These are phyloP conservation scores for Cydonia oblonga DNA, from an alignment of 331 rosid species.

Conservation along the genomic window DNA sequence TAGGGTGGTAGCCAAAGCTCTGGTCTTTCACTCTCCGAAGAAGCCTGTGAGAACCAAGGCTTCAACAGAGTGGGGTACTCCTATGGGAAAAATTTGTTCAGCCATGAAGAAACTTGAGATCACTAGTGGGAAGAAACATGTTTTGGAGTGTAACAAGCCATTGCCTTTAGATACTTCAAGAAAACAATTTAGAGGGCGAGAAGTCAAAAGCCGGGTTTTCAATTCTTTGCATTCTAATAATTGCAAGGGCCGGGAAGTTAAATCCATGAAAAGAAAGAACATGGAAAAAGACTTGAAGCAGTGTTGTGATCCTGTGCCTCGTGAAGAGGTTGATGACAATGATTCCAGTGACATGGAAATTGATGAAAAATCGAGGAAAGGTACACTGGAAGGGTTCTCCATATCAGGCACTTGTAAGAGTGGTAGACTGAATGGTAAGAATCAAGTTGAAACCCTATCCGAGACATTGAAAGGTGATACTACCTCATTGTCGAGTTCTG, in stretches of 20 bases:
- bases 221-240: slow-evolving; percentile 39
- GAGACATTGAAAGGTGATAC: slow-evolving; percentile 18
- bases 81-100: slow-evolving; percentile 48
- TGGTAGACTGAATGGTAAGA: slow-evolving; percentile 13
- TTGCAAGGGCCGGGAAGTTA: slow-evolving; percentile 34
- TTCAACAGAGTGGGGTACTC: slow-evolving; percentile 37
- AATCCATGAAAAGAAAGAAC: slow-evolving; percentile 35
- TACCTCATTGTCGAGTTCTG: slow-evolving; percentile 20
- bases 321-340: slow-evolving; percentile 14
- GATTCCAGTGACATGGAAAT: slow-evolving; percentile 52
- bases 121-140: slow-evolving; percentile 41
- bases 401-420: slow-evolving; percentile 21
- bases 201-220: slow-evolving; percentile 79
- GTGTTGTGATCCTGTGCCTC: slow-evolving; percentile 8
- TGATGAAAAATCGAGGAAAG: slow-evolving; percentile 46
- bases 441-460: slow-evolving; percentile 13
- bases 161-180: slow-evolving; percentile 29
- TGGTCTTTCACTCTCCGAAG: slow-evolving; percentile 73
- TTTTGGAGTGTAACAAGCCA: slow-evolving; percentile 21
- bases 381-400: slow-evolving; percentile 29
- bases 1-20: slow-evolving; percentile 45
- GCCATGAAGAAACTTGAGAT: slow-evolving; percentile 79
- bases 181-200: slow-evolving; percentile 59
- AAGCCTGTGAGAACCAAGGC: slow-evolving; percentile 33
- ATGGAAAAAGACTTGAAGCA: slow-evolving; percentile 20